Conservation (phyloP, 1,284 basidiomycete species). For the Tilletia horrida region DNA sequence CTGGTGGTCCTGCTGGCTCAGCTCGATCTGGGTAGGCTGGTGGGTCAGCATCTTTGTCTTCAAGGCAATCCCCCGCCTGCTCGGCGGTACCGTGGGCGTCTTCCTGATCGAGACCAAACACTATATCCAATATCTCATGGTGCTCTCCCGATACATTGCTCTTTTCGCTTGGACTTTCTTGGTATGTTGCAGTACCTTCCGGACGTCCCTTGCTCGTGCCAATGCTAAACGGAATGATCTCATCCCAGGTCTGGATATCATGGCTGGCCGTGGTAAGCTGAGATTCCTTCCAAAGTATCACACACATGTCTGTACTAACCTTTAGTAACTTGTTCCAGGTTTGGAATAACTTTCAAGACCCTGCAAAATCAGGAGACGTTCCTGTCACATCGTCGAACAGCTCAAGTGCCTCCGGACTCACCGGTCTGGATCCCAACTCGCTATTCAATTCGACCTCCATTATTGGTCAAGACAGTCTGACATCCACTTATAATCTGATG, state of each 20-base stretch:
- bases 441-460: slow-evolving; percentile 32
- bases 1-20: slow-evolving; percentile 86
- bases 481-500: slow-evolving; percentile 55
- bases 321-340: too few species aligned
- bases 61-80: slow-evolving; percentile 55
- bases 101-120: slow-evolving; percentile 54
- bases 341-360: slow-evolving; percentile 48
- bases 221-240: not conserved
- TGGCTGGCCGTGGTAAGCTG: slow-evolving; percentile 46
- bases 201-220: not conserved
- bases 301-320: too few species aligned
- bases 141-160: slow-evolving; percentile 59
- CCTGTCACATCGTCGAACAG: not conserved
- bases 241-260: slow-evolving; percentile 57
- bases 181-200: slow-evolving; percentile 44
- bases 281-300: too few species aligned
- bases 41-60: slow-evolving; percentile 71
- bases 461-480: slow-evolving; percentile 22
- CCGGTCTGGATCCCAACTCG: slow-evolving; percentile 25
- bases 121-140: slow-evolving; percentile 68
- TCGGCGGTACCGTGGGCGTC: slow-evolving; percentile 26
- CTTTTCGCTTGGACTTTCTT: slow-evolving; percentile 69
- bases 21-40: slow-evolving; percentile 77
- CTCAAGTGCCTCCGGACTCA: slow-evolving; percentile 21
- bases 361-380: slow-evolving; percentile 22